Evolutionary conservation across 2,329 filamentous ascomycete species (phyloP), one percentile per base, ranked within the genome.

Genomic region (Fusarium tanahbumbuense): DNA sequence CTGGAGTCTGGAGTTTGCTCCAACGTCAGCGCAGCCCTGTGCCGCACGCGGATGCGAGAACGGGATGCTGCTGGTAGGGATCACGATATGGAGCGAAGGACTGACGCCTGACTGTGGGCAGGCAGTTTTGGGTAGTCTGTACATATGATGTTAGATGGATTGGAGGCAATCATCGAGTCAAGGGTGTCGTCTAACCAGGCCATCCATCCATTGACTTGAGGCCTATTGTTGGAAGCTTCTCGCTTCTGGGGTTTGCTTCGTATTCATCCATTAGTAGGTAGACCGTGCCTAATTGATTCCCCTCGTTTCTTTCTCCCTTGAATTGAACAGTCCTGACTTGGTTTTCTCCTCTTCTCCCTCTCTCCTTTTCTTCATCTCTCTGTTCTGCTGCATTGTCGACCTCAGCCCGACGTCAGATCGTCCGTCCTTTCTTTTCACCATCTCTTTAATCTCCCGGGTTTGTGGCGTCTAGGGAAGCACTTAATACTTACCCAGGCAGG

Each of bases 181-280:
- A 65, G 67, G 68, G 68, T 65, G 41, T 46, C 62, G 46, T 62
- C 32, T 50, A 59, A 56, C 55, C 53, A 41, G 22, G 32, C 42
- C 34, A 60, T 59, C 48, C 54, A 66, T 42, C 48, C 62, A 47
- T 47, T 63, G 68, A 37, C 34, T 37, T 37, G 34, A 37, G 34
- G 34, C 18, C 47, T 63, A 47, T 47, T 63, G 68, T 42, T 70
- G 67, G 46, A 60, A 58, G 46, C 55, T 44, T 45, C 53, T 70
- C 67, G 67, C 67, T 71, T 68, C 68, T 70, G 59, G 63, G 68
- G 68, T 68, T 68, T 64, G 64, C 68, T 70, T 71, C 68, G 68
- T 71, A 57, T 70, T 54, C 68, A 70, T 52, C 18, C 34, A 37
- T 22, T 41, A 37, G 32, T 52, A 20, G 48, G 62, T 58, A 59